A percentile compares a stretch with the other conserved stretches of the same genome.
Conservation (phyloP, 2,329 filamentous ascomycete genomes). For the Sarocladiaceae sp. region DNA sequence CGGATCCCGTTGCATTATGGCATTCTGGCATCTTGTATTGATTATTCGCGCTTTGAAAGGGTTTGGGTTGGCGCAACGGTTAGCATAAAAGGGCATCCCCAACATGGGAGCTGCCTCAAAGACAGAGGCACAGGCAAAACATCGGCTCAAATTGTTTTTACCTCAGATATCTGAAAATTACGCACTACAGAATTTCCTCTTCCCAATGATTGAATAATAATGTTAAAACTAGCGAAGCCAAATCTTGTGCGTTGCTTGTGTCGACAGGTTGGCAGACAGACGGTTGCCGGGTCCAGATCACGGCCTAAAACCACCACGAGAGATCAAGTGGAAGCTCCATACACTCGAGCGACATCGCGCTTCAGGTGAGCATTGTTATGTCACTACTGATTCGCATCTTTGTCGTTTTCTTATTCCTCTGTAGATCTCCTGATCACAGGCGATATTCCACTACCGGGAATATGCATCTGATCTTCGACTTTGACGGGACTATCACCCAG, state of each 20-base stretch:
- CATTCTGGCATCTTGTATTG: neutral
- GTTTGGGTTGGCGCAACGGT: neutral
- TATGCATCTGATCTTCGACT: conserved; percentile 51
- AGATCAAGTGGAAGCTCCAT: neutral
- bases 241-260: too few relatives aligned
- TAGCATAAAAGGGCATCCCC: neutral
- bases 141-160: neutral
- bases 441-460: neutral
- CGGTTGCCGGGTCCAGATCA: too few relatives aligned
- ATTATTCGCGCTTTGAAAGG: neutral
- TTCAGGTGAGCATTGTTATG: neutral
- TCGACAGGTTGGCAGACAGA: too few relatives aligned
- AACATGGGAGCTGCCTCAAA: neutral
- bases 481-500: conserved; percentile 55
- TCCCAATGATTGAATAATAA: too few relatives aligned
- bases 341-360: neutral
- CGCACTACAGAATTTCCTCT: too few relatives aligned
- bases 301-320: too few relatives aligned
- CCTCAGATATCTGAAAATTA: neutral
- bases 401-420: conserved; percentile 4
- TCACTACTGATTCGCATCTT: neutral
- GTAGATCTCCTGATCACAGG: neutral
- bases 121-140: conserved; percentile 4
- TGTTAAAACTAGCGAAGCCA: too few relatives aligned
- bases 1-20: too few relatives aligned